Conservation (phyloP, 1,284 basidiomycete species). For the Taiwanofungus camphoratus region DNA sequence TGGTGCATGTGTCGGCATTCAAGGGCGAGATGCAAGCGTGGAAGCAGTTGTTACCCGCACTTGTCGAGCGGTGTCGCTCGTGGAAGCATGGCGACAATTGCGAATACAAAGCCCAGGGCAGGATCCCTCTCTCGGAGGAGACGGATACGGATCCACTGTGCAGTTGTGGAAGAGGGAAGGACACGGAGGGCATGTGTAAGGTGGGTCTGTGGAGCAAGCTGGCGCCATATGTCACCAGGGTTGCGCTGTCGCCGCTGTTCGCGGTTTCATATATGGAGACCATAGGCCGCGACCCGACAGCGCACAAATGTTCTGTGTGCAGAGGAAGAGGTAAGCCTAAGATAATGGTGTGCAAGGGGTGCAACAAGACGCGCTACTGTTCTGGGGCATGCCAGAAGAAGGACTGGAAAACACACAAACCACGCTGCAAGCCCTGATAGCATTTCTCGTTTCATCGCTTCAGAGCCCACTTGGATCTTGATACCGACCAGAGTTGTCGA, state of each 20-base stretch:
- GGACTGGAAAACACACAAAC: constrained; percentile 41
- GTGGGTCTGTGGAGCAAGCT: constrained; percentile 29
- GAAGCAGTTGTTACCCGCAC: constrained; percentile 40
- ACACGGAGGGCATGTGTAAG: constrained; percentile 27
- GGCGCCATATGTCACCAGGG: constrained; percentile 37
- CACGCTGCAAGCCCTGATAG: constrained; percentile 9
- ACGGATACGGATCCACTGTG: constrained; percentile 36
- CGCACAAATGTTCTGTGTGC: constrained; percentile 20
- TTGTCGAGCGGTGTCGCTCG: constrained; percentile 45
- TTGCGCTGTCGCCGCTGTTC: constrained; percentile 44
- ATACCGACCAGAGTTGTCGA: no score
- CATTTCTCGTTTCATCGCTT: no score
- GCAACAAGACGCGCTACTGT: constrained; percentile 37
- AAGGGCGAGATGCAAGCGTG: constrained; percentile 34
- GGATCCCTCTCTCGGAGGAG: constrained; percentile 29
- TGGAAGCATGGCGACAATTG: constrained; percentile 44
- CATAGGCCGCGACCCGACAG: constrained; percentile 18
- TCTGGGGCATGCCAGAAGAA: constrained; percentile 37
- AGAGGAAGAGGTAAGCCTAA: constrained; percentile 28
- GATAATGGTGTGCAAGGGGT: constrained; percentile 29
- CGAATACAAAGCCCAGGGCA: constrained; percentile 33
- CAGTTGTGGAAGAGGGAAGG: constrained; percentile 41
- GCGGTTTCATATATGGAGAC: constrained; percentile 38
- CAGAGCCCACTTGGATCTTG: no score
- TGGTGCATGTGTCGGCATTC: constrained; percentile 14